Base-by-base conservation (phyloP, 1,284 basidiomycete species). In the Leccinum subspadiceum region DNA sequence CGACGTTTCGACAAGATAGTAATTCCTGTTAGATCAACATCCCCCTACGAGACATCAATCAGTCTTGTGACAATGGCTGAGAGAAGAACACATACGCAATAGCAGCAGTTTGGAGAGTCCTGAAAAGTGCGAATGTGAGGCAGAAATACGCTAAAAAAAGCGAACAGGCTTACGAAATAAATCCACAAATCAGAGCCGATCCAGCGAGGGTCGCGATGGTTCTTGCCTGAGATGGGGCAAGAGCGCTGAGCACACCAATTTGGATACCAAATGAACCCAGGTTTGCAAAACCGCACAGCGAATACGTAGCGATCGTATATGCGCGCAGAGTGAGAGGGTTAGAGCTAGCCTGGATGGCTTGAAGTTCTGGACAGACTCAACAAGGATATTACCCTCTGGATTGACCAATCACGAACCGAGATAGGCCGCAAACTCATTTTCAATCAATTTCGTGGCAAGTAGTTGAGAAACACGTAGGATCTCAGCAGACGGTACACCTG, bases 261-360 rank as follows among this genome's bases (percentile, higher is more conserved):
- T 95, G 92, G 70, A 96, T 94, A 74, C 93, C 94, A 48, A 94
- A 77, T 39, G 91, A 93, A 62, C 87, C 83, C 44, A 93, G 79
- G 77, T 96, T 96, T 59, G 92, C 93, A 71, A 96, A 96, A 9
- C 94, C 94, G 73, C 94, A 95, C 48, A 94, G 87, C 44, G 88
- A 87, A 70, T 93, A 94, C 35, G 87, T 87, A 46, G 87, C 84
- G 66, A 95, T 93, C 57, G 85, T 90, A 75, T 80, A 92, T 52
- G 83, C 90, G 57, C 90, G 89, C 39, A 73, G 77, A n/a, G 84
- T 85, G 57, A 93, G 81, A 7, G 89, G 84, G 59, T 80, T 76
- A 29, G 75, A 71, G 58, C 77, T 75, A 5, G 66, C 63, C 75
- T 80, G 81, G 59, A 90, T 80, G 0, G 74, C 75, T 65, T 85